Conservation (phyloP, 2,329 filamentous ascomycete species). For the Exophiala aquamarina region DNA sequence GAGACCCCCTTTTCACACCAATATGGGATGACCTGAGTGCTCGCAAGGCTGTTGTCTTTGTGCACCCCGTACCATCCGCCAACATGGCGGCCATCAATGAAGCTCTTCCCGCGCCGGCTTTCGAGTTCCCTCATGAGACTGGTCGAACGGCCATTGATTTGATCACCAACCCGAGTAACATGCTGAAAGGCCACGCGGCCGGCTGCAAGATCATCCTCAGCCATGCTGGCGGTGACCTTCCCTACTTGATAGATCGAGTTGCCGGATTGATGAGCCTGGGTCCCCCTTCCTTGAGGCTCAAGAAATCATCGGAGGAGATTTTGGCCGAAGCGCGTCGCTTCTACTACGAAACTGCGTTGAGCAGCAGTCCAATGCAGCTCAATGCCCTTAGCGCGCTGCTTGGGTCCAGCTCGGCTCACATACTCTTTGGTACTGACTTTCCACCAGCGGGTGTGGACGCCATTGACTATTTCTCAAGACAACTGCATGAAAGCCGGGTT, state of each 20-base stretch:
- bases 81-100: background rate
- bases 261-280: background rate
- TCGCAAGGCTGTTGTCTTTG: background rate
- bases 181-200: background rate
- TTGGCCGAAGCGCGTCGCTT: background rate
- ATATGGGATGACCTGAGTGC: background rate
- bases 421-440: conserved; percentile 3
- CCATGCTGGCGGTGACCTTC: background rate
- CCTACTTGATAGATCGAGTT: background rate
- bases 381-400: background rate
- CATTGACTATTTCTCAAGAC: no score
- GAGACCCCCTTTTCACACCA: background rate
- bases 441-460: background rate
- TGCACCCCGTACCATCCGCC: background rate
- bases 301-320: background rate
- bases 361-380: background rate
- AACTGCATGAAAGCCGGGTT: no score
- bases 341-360: conserved; percentile 5
- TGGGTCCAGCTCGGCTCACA: background rate
- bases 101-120: background rate
- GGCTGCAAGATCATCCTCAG: background rate
- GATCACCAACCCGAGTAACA: background rate
- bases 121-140: background rate
- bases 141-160: background rate
- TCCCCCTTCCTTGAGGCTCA: background rate